Base-by-base conservation (phyloP, 2,329 filamentous ascomycete genomes). In the Microsporum canis region DNA sequence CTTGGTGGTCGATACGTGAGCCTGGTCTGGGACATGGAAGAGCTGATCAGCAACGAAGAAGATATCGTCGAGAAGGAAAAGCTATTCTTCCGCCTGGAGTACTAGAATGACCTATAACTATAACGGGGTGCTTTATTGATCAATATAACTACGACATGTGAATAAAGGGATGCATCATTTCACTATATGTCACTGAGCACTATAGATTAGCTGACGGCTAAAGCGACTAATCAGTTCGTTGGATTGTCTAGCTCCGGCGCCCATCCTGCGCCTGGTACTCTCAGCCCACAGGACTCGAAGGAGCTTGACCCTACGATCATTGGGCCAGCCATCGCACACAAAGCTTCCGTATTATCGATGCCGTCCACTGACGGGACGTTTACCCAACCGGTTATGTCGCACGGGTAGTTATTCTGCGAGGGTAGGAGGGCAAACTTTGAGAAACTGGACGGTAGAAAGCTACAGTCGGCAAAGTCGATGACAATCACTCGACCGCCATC, bases 61-160 rank as follows among this genome's bases (percentile, higher is more conserved):
- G 63, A 65, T 38, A 66, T 67, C 60, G 61, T 65, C 55, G 59
- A 64, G 55, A 59, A 63, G 36, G 61, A 67, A 53, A 79, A 34
- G 71, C 69, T 66, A 2, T 81, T 77, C 29, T 76, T 74, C 27
- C 57, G 34, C 41, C 12, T 55, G 49, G 6, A 55, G n/a, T 55
- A 34, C 31, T 55, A 36, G 27, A 2, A 12, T 53, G 17, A 23
- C 17, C 17, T 14, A 23, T 49, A 31, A 5, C 14, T 41, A 43
- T 14, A 43, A 6, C 3, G 39, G 8, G 39, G 17, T 23, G 17
- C 17, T 23, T 23, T 23, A 23, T 23, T 23, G 17, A 23, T 23
- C 17, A 23, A 23, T 23, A 23, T 23, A 23, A 23, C 17, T 23
- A 23, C 4, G 39, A 7, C 39, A 43, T 43, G 34, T 5, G 5